A percentile compares a stretch with the other conserved stretches of the same genome.
These are phyloP conservation scores for Wilcoxina mikolae DNA, from an alignment of 495 filamentous ascomycete genomes.

Conservation along the genomic window DNA sequence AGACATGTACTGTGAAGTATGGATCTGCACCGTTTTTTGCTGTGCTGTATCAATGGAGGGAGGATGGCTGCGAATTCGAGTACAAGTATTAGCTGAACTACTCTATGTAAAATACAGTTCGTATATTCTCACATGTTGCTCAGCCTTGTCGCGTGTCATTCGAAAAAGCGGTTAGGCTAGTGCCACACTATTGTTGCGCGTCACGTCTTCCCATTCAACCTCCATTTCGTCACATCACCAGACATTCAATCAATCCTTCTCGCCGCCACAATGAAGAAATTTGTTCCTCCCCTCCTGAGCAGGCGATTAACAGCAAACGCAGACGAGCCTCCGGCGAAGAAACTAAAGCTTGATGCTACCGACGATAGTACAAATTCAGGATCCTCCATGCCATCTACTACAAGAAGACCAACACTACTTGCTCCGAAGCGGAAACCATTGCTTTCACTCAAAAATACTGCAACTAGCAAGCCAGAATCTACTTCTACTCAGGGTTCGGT, in stretches of 20 bases:
- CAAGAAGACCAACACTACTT: not conserved
- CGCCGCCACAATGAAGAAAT: conserved; percentile 14
- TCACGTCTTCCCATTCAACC: too few relatives aligned
- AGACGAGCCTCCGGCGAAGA: conserved; percentile 1
- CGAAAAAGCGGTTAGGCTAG: too few relatives aligned
- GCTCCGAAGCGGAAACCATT: conserved; percentile 32
- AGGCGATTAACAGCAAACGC: conserved; percentile 4
- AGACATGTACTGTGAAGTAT: too few relatives aligned
- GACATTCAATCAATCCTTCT: not conserved
- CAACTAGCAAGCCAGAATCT: not conserved
- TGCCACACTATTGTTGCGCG: too few relatives aligned
- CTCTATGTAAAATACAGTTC: too few relatives aligned
- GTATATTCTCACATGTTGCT: too few relatives aligned
- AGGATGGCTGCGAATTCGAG: too few relatives aligned
- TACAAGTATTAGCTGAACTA: too few relatives aligned
- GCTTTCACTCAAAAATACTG: conserved; percentile 30
- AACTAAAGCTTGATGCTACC: not conserved
- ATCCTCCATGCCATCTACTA: not conserved
- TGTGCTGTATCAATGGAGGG: too few relatives aligned
- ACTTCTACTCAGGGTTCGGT: not conserved
- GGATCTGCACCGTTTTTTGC: too few relatives aligned
- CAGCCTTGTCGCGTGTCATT: too few relatives aligned
- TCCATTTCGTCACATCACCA: too few relatives aligned
- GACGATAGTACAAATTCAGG: not conserved
- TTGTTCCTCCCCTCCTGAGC: conserved; percentile 23